Evolutionary conservation across 1,139 yeast genomes (phyloP).

Genomic region (Candida smagusa): DNA sequence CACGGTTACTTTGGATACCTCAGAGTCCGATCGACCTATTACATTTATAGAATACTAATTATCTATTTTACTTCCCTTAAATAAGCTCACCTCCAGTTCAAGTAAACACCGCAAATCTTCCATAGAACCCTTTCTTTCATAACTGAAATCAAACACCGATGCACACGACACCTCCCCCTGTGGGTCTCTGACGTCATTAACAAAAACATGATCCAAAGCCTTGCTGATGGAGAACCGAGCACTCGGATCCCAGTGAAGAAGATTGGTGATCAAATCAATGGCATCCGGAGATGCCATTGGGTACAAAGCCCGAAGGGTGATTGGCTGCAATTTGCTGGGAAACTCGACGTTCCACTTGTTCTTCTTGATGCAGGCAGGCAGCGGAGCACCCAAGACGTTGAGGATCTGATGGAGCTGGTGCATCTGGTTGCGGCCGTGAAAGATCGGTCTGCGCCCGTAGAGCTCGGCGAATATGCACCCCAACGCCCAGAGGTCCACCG

Average conservation of each 20-base stretch:
- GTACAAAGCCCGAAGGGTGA: conserved; percentile 49
- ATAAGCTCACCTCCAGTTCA: conserved; percentile 41
- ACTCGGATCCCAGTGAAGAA: conserved; percentile 61
- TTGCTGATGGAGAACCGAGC: conserved; percentile 42
- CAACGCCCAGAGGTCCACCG: conserved; percentile 78
- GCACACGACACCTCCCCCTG: conserved; percentile 49
- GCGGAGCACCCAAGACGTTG: conserved; percentile 62
- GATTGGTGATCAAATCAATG: conserved; percentile 42
- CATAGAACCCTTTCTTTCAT: conserved; percentile 42
- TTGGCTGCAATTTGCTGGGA: conserved; percentile 38
- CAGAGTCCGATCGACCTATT: no score
- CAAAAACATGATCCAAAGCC: conserved; percentile 51
- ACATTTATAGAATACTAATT: no score
- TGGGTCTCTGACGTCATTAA: conserved; percentile 44
- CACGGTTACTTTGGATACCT: no score
- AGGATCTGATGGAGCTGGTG: conserved; percentile 64
- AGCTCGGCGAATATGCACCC: conserved; percentile 79
- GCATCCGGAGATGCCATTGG: conserved; percentile 58
- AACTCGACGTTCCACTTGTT: conserved; percentile 32
- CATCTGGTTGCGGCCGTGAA: conserved; percentile 63
- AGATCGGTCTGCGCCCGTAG: conserved; percentile 70
- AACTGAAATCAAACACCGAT: conserved; percentile 56
- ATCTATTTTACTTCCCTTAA: no score
- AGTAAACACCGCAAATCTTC: conserved; percentile 43
- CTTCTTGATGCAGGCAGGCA: conserved; percentile 31